Evolutionary conservation across 179 eudicot species (phyloP).

Genomic region (Vitellaria paradoxa): DNA sequence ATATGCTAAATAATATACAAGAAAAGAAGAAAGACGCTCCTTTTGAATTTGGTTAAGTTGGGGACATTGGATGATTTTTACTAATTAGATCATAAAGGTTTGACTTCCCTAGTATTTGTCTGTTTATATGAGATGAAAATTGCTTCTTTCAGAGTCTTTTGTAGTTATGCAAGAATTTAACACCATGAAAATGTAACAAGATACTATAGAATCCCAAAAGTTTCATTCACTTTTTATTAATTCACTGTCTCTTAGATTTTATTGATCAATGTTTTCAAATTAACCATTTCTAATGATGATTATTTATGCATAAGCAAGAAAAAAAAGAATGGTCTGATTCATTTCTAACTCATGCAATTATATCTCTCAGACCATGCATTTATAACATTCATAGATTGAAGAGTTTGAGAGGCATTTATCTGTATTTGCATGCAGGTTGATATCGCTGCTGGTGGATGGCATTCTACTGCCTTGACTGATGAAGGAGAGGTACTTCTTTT

Average conservation of each 20-base stretch:
- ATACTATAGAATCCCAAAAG: background rate
- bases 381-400: background rate
- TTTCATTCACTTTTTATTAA: background rate
- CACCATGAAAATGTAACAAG: background rate
- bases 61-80: background rate
- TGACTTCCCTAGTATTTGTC: background rate
- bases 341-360: background rate
- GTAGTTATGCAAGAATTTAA: background rate
- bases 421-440: conserved; percentile 60
- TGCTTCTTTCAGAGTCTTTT: background rate
- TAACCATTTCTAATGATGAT: background rate
- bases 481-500: conserved; percentile 77
- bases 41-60: background rate
- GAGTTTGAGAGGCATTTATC: conserved; percentile 9
- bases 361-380: background rate
- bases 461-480: conserved; percentile 83
- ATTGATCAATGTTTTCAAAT: background rate
- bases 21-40: background rate
- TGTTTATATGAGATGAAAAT: background rate
- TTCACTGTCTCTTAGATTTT: background rate
- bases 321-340: background rate
- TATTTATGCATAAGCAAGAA: background rate
- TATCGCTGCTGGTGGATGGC: conserved; percentile 99
- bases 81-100: background rate
- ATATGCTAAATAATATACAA: background rate